Base-by-base conservation (phyloP, 1,284 basidiomycete species). In the Apiotrichum mycotoxinovorans region DNA sequence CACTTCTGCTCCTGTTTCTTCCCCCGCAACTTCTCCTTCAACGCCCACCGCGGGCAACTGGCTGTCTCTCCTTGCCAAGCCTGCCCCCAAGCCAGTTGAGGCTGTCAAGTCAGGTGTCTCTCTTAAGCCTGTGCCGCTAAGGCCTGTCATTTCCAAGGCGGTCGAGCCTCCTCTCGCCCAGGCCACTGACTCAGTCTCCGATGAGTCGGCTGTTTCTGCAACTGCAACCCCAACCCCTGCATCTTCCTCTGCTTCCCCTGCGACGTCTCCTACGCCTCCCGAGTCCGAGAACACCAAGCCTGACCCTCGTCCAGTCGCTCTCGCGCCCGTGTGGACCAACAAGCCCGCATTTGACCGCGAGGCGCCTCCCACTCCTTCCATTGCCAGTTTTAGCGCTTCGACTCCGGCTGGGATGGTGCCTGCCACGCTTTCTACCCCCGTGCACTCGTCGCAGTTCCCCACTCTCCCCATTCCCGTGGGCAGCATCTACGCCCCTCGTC, bases 291-390 rank as follows among this genome's bases (percentile, higher is more conserved):
- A 30, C 7, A 30, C 41, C 25, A 47, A 47, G 33, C 23, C 45
- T 47, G 27, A 47, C 45, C 45, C 4, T 14, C 30, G 30, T 35
- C 33, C 45, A 47, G 45, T 47, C 20, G 30, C 45, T 26, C 52
- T 54, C n/a, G 41, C 52, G 17, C 52, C 52, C 22, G 37, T 48
- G 37, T 54, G 52, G 52, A 15, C 37, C 37, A 40, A 48, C 38
- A 52, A 52, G 51, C 51, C 51, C 18, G 4, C 22, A 8, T 34
- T 35, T 22, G 40, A 41, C 26, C 46, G 22, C 7, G 45, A 27
- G 18, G 27, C 30, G 12, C 45, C 46, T 27, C 44, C 52, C 38
- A 35, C 46, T 17, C 46, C 52, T 37, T 41, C 44, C 17, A 20
- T 41, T 20, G 18, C 30, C 25, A 48, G 15, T 26, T 23, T 46